Evolutionary conservation across 257 asterid species (phyloP).

Genomic region (Lycium barbarum): DNA sequence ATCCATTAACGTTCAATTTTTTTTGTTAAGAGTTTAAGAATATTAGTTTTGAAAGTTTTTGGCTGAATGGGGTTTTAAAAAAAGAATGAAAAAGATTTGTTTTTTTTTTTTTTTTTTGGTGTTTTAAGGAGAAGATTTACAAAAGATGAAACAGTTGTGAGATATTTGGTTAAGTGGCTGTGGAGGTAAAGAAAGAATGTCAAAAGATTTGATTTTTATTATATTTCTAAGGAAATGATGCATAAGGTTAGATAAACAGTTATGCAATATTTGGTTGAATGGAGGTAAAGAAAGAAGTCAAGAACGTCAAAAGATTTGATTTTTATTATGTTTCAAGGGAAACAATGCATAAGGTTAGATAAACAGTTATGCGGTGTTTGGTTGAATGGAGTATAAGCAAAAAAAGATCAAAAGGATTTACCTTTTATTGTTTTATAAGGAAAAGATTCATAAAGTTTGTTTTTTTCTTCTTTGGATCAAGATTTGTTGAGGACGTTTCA

Average conservation of each 20-base stretch:
- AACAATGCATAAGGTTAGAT: conserved; percentile 20
- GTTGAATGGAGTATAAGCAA: not conserved
- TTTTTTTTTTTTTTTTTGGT: not conserved
- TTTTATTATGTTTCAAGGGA: not conserved
- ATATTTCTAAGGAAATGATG: conserved; percentile 11
- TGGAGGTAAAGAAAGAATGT: not conserved
- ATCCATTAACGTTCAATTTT: not conserved
- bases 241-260: conserved; percentile 20
- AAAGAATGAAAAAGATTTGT: not conserved
- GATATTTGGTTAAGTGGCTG: conserved; percentile 6
- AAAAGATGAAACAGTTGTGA: not conserved
- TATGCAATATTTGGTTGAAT: not conserved
- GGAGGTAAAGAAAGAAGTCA: not conserved
- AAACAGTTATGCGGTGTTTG: not conserved
- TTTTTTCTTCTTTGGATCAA: conserved; percentile 18
- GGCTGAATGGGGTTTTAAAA: not conserved
- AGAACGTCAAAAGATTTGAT: not conserved
- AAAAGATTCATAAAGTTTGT: not conserved
- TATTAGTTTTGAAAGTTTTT: not conserved
- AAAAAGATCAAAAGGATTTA: not conserved
- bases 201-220: conserved; percentile 13
- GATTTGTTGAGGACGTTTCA: not conserved
- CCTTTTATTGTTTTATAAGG: not conserved
- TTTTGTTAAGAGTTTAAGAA: not conserved
- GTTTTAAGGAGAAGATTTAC: not conserved